Conservation (phyloP, 2,329 filamentous ascomycete genomes). For the Phyllosticta citribraziliensis region DNA sequence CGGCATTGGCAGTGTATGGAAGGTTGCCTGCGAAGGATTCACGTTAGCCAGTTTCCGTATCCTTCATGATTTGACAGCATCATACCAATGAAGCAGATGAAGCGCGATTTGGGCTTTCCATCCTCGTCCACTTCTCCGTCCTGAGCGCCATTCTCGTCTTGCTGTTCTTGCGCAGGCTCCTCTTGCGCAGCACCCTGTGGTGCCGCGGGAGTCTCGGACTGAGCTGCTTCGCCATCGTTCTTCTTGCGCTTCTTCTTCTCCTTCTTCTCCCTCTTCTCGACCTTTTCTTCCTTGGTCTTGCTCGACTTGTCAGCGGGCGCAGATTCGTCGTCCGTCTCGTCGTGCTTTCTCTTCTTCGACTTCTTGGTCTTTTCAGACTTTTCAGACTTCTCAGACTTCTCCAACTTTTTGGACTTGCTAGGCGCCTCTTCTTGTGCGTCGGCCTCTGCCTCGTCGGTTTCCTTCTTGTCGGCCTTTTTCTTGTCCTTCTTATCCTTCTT, state of each 20-base stretch:
- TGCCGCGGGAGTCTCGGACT: not conserved
- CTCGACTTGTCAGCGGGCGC: constrained; percentile 9
- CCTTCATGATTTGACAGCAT: not conserved
- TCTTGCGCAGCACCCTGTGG: constrained; percentile 7
- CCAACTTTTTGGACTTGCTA: not conserved
- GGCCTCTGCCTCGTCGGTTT: not conserved
- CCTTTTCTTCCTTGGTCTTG: constrained; percentile 16
- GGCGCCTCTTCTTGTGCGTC: not conserved
- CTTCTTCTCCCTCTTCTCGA: constrained; percentile 19
- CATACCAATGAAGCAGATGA: constrained; percentile 60
- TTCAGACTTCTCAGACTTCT: not conserved
- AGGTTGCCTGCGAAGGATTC: constrained; percentile 57
- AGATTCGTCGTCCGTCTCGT: constrained; percentile 9
- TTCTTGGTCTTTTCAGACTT: constrained; percentile 1
- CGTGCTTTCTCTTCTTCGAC: constrained; percentile 12
- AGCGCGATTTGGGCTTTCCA: constrained; percentile 42
- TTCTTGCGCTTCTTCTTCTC: constrained; percentile 21
- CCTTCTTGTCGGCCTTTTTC: not conserved
- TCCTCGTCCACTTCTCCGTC: not conserved
- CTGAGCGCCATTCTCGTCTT: constrained; percentile 13
- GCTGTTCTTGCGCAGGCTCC: constrained; percentile 11
- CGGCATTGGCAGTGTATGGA: constrained; percentile 68
- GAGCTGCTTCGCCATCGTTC: constrained; percentile 14
- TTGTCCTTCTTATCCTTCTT: not conserved
- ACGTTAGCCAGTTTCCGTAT: not conserved